Conservation (phyloP, 2,329 filamentous ascomycete genomes). For the Pseudocercospora musae region DNA sequence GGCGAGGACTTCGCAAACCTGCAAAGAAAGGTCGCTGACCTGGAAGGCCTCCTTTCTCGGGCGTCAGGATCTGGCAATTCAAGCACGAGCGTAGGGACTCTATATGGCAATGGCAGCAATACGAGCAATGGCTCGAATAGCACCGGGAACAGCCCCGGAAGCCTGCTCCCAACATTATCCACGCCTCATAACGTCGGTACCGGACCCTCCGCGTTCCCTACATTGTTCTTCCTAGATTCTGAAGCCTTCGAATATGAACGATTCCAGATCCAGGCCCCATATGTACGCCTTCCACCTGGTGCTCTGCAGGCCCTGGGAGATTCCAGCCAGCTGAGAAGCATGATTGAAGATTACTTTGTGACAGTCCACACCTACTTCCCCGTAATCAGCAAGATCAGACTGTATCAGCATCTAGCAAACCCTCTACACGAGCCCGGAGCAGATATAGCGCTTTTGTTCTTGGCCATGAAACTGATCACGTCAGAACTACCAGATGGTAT, state of each 20-base stretch:
- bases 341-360: conserved; percentile 43
- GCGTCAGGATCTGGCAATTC: not conserved
- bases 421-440: conserved; percentile 45
- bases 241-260: conserved; percentile 40
- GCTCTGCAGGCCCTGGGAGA: conserved; percentile 38
- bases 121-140: conserved; percentile 6
- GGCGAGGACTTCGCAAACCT: conserved; percentile 24
- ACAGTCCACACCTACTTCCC: conserved; percentile 50
- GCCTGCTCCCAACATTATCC: conserved; percentile 29
- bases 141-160: conserved; percentile 26
- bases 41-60: conserved; percentile 20
- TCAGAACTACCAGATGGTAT: conserved; percentile 37
- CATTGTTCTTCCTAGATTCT: conserved; percentile 46
- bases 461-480: conserved; percentile 49
- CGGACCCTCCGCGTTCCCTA: conserved; percentile 37
- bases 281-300: conserved; percentile 40
- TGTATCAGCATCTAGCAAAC: conserved; percentile 41
- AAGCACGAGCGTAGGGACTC: not conserved
- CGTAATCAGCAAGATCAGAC: conserved; percentile 47
- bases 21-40: conserved; percentile 25
- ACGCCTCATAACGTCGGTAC: conserved; percentile 8
- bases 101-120: conserved; percentile 12
- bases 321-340: conserved; percentile 37
- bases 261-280: conserved; percentile 40
- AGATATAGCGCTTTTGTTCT: conserved; percentile 47